Percentiles rank a stretch among this genome's conserved stretches.
These are phyloP conservation scores for Aspergillus biplanus DNA, from an alignment of 495 filamentous ascomycete species.

Conservation along the genomic window DNA sequence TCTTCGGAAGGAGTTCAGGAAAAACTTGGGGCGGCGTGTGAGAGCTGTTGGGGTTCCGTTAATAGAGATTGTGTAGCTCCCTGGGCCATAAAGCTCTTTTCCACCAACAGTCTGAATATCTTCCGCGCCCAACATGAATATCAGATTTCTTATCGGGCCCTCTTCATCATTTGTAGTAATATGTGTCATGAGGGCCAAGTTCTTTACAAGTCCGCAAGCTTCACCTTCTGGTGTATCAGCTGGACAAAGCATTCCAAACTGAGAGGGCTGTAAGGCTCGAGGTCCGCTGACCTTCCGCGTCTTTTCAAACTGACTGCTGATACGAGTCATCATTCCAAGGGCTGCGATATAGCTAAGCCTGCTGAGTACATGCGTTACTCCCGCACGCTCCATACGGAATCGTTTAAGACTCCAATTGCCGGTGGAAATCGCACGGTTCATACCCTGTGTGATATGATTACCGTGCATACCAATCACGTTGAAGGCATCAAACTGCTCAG, in stretches of 20 bases:
- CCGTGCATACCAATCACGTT: conserved; percentile 75
- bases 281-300: conserved; percentile 94
- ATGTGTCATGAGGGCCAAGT: conserved; percentile 97
- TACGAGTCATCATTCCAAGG: conserved; percentile 99
- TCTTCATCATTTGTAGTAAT: conserved; percentile 96
- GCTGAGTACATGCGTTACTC: conserved; percentile 95
- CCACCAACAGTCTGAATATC: conserved; percentile 74
- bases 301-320: conserved; percentile 98
- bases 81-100: conserved; percentile 77
- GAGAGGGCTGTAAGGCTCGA: conserved; percentile 92
- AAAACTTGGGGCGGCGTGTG: conserved; percentile 79
- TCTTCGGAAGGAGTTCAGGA: conserved; percentile 78
- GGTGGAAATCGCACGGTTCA: conserved; percentile 92
- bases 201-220: conserved; percentile 97
- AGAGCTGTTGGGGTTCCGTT: conserved; percentile 92
- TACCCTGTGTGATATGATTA: conserved; percentile 81
- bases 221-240: conserved; percentile 99
- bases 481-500: conserved; percentile 82
- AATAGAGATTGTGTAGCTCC: conserved; percentile 88
- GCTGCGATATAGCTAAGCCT: conserved; percentile 95
- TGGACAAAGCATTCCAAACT: conserved; percentile 96
- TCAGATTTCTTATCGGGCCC: conserved; percentile 77
- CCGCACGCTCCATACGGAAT: conserved; percentile 97
- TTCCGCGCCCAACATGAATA: conserved; percentile 78
- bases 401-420: conserved; percentile 97